Evolutionary conservation across 106 monocot species (phyloP), one percentile per base, ranked within the genome.

Genomic region (Dendrobium chrysotoxum): DNA sequence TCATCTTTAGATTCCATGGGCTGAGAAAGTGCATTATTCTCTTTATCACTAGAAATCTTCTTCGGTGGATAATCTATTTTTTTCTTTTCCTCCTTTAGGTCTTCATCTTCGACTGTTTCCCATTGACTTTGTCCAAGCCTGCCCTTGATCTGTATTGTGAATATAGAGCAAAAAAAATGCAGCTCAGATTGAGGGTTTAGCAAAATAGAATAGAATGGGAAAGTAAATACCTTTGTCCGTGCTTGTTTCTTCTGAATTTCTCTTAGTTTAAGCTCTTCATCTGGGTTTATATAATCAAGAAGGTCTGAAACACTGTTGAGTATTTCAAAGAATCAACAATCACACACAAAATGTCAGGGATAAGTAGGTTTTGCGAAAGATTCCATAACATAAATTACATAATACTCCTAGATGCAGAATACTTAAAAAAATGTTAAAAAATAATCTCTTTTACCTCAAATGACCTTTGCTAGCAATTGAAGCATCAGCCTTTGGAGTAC

Each of bases 381-480:
- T 50, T 50, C 16, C 1, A 50, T 15, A 50, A 50, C 46, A 50
- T 50, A 50, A 13, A 50, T 15, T 15, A 50, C 46, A 50, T 50
- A 50, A 13, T 50, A 15, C 50, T 50, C 50, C 13, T 50, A 50
- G 15, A 50, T 13, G 50, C 15, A 50, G 50, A 50, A 50, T 50
- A 50, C 18, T 58, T 38, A 58, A 58, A 1, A 78, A 25, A 8
- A 25, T 79, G 12, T 18, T 42, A 42, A 40, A 64, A 65, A 16
- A 35, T 21, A 4, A 10, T 38, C 15, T 38, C 3, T 21, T 61
- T 81, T 87, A 96, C 96, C 96, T 96, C 15, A 96, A 82, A 78
- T 96, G 96, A 20, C 96, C 96, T 94, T 91, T 94, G 86, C 94
- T 96, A 20, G 96, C 96, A 79, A 96, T 96, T 31, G 96, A 96